These are phyloP conservation scores for Entomortierella beljakovae DNA, from an alignment of 192 early-diverging fungal species.

Conservation along the genomic window DNA sequence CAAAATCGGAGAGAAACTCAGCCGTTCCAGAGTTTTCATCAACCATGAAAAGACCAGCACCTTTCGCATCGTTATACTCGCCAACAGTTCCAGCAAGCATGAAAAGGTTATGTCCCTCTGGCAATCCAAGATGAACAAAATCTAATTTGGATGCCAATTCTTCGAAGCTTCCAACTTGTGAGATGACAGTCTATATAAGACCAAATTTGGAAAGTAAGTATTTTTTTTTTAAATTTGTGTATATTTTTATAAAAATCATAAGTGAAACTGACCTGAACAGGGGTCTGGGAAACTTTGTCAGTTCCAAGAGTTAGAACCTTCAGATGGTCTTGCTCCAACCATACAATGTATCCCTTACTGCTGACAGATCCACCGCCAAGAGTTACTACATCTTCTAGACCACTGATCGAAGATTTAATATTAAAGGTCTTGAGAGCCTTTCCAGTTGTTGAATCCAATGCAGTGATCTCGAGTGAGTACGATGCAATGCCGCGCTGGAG, in stretches of 20 bases:
- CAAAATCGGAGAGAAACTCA: conserved; percentile 25
- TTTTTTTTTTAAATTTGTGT: neutral
- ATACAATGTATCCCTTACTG: conserved; percentile 47
- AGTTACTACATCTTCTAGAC: conserved; percentile 28
- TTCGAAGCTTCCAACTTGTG: conserved; percentile 13
- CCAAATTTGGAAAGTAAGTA: conserved; percentile 13
- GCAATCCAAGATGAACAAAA: conserved; percentile 19
- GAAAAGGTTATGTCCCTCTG: conserved; percentile 34
- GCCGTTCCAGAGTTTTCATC: conserved; percentile 20
- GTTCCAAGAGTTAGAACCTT: conserved; percentile 52
- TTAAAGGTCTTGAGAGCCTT: conserved; percentile 29
- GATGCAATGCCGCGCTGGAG: conserved; percentile 36
- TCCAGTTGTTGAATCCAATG: conserved; percentile 41
- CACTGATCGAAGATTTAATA: conserved; percentile 32
- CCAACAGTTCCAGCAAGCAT: conserved; percentile 37
- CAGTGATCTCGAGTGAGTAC: conserved; percentile 39
- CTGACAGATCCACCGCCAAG: conserved; percentile 44
- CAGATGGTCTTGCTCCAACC: conserved; percentile 48
- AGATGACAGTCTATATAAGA: conserved; percentile 11
- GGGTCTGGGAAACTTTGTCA: conserved; percentile 14
- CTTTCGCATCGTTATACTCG: conserved; percentile 44
- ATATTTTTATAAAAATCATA: neutral
- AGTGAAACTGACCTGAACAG: neutral
- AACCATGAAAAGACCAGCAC: conserved; percentile 28
- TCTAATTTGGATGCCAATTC: conserved; percentile 30